phyloP scores from a whole-genome alignment of 257 asterid genomes.

The Capsicum pubescens region DNA sequence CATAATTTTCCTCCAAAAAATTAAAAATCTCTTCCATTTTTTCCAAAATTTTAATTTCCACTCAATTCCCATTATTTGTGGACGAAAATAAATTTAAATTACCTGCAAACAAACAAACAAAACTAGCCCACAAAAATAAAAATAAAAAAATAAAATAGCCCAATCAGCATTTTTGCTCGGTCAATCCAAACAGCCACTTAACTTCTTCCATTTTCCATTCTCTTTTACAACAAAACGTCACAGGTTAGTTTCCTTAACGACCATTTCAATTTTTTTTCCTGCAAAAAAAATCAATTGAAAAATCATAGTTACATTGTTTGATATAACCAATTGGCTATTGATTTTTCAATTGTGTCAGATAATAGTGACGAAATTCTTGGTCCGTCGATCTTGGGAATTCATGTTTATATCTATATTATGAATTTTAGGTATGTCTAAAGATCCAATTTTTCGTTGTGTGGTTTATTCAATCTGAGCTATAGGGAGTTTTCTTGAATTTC shows the following conservation, averaged over 20 bases:
- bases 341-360: constrained; percentile 36
- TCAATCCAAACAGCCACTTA: constrained; percentile 28
- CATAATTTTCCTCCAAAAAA: not conserved
- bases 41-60: not conserved
- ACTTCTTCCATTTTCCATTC: constrained; percentile 28
- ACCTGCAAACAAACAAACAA: constrained; percentile 19
- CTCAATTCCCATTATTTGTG: not conserved
- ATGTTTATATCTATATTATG: constrained; percentile 28
- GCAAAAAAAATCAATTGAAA: not conserved
- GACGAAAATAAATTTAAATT: constrained; percentile 24
- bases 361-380: constrained; percentile 44
- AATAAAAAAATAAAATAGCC: not conserved
- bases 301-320: constrained; percentile 32
- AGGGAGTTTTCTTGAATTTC: constrained; percentile 27
- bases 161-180: not conserved
- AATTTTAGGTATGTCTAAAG: constrained; percentile 24
- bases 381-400: constrained; percentile 46
- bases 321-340: constrained; percentile 15
- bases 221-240: constrained; percentile 22
- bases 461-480: constrained; percentile 40
- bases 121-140: not conserved
- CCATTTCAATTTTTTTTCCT: constrained; percentile 14
- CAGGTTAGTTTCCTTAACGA: constrained; percentile 43
- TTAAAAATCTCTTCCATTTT: not conserved
- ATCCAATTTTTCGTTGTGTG: constrained; percentile 25